Percentiles rank a stretch among this genome's conserved stretches.
Conservation (phyloP, 2,329 filamentous ascomycete species). For the Epichloe hybrida region DNA sequence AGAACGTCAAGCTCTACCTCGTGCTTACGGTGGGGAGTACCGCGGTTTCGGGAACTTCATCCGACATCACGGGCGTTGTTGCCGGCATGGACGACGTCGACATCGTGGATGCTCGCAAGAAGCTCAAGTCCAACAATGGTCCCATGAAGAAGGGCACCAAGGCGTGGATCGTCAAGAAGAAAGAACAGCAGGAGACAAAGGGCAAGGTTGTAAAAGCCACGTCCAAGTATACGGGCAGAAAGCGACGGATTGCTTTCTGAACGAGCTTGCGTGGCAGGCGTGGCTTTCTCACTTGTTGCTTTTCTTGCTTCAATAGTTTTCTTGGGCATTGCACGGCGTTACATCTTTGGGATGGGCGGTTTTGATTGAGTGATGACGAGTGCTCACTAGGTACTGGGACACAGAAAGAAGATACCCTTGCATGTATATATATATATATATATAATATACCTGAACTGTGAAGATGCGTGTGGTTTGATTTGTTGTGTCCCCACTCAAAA, state of each 20-base stretch:
- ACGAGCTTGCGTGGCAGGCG: neutral
- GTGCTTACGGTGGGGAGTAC: constrained; percentile 75
- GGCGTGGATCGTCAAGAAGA: constrained; percentile 73
- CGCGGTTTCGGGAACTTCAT: constrained; percentile 34
- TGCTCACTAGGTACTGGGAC: constrained; percentile 1
- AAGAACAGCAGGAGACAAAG: constrained; percentile 87
- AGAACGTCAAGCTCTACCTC: constrained; percentile 92
- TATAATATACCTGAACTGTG: neutral
- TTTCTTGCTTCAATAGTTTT: neutral
- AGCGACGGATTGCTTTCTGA: constrained; percentile 66
- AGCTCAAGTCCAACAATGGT: constrained; percentile 31
- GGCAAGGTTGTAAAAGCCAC: constrained; percentile 81
- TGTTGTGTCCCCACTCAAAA: neutral
- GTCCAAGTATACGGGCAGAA: constrained; percentile 89
- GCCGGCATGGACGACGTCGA: constrained; percentile 80
- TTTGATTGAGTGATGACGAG: constrained; percentile 1
- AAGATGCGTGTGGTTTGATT: neutral
- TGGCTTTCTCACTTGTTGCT: neutral
- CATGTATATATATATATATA: neutral
- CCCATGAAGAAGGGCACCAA: constrained; percentile 69
- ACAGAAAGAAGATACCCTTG: constrained; percentile 9
- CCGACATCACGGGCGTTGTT: constrained; percentile 85
- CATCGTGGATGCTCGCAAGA: constrained; percentile 55
- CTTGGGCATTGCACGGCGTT: constrained; percentile 16
- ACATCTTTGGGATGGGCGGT: neutral